Evolutionary conservation across 441 rosid genomes (phyloP), one percentile per base, ranked within the genome.

Genomic region (Pelargonium citronellum): DNA sequence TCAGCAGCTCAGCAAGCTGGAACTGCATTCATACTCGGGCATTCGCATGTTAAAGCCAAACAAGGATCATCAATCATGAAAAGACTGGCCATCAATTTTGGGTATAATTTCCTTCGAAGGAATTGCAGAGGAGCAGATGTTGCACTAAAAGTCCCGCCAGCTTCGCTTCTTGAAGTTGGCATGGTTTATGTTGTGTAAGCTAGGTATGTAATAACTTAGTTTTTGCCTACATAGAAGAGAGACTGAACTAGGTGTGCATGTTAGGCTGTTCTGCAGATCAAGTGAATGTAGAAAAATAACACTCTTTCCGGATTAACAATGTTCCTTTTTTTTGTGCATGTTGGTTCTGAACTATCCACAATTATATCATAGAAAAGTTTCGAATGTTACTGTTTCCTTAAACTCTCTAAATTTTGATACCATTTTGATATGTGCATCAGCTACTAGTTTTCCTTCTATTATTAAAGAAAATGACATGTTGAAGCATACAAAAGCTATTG

Each of bases 71-170:
- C 97, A 0, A n/a, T 92, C 63, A 71, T 89, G 73, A 95, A 89
- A 85, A 88, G 84, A 72, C 13, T 90, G 75, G 97, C 98, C 19
- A 80, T 92, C 22, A 82, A 95, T 68, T 80, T 87, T 12, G 98
- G 98, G 19, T 95, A 90, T 60, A 95, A 92, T 69, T 92, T 95
- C 84, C 87, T 95, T 61, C 81, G 96, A 47, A 86, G 92, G 78
- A 95, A 95, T 75, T 92, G 97, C 82, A 73, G 98, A 74, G 99
- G 98, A 43, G 77, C 97, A 13, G 98, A 95, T 77, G 99, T 95
- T 70, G 96, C 96, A 1, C 95, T 95, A 24, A 95, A 88, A 81
- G 95, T 95, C 51, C 98, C 98, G 2, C 97, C 98, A 1, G 97
- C 76, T 53, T 95, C 99, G 27, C 87, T 87, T 61, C 79, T 95